Evolutionary conservation across 495 filamentous ascomycete genomes (phyloP).

Genomic region (Acidiella bohemica): DNA sequence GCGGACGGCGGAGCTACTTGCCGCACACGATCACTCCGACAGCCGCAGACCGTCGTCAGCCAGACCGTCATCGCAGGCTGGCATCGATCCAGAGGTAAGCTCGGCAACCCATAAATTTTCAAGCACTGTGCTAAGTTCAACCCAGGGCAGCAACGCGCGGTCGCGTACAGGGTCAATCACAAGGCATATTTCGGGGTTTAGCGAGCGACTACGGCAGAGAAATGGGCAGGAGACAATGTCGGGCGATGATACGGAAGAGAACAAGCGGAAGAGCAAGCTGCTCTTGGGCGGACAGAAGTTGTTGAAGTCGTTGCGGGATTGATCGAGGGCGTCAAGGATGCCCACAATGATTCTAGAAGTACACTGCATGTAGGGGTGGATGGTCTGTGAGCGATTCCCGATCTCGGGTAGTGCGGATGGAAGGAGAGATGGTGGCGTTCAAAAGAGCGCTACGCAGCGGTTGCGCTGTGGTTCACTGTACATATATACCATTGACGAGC

Average conservation of each 20-base stretch:
- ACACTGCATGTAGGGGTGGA: too few species aligned
- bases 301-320: slow-evolving; percentile 13
- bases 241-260: slow-evolving; percentile 13
- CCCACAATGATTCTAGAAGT: too few species aligned
- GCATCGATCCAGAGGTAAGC: background rate
- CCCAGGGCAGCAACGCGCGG: background rate
- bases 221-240: background rate
- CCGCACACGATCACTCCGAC: background rate
- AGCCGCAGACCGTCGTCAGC: background rate
- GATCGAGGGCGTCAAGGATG: too few species aligned
- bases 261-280: slow-evolving; percentile 18
- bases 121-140: background rate
- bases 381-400: too few species aligned
- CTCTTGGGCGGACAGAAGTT: slow-evolving; percentile 20
- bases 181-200: slow-evolving; percentile 17
- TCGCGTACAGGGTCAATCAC: slow-evolving; percentile 7
- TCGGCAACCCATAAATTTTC: background rate
- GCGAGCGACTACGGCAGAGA: slow-evolving; percentile 18
- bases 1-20: slow-evolving; percentile 1
- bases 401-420: too few species aligned
- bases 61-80: background rate
- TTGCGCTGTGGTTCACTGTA: too few species aligned
- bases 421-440: too few species aligned
- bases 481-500: too few species aligned
- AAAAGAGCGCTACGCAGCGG: too few species aligned